These are phyloP conservation scores for Alternaria metachromatica DNA, from an alignment of 2,329 filamentous ascomycete species.

Conservation along the genomic window DNA sequence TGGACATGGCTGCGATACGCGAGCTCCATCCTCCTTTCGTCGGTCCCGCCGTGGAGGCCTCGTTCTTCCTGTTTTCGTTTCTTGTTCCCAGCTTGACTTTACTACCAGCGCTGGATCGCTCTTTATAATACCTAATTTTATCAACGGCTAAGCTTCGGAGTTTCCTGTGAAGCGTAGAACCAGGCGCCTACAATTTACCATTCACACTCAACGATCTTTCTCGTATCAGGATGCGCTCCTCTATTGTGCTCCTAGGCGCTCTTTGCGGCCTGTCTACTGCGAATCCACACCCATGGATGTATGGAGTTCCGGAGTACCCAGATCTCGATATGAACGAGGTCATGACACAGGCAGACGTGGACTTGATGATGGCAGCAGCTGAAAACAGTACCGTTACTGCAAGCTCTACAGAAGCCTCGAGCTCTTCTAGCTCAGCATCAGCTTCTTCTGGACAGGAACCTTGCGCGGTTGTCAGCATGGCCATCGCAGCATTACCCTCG, in stretches of 20 bases:
- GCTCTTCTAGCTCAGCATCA: slow-evolving; percentile 21
- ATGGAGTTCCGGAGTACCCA: slow-evolving; percentile 39
- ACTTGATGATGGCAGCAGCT: slow-evolving; percentile 20
- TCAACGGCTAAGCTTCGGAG: background rate
- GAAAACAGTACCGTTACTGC: slow-evolving; percentile 19
- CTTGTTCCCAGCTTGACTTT: background rate
- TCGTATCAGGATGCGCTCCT: slow-evolving; percentile 27
- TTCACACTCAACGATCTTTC: background rate
- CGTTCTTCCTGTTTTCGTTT: background rate
- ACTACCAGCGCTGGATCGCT: slow-evolving; percentile 29
- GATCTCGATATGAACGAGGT: slow-evolving; percentile 37
- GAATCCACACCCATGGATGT: slow-evolving; percentile 41
- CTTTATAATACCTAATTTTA: slow-evolving; percentile 18
- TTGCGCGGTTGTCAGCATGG: slow-evolving; percentile 40
- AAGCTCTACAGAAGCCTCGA: slow-evolving; percentile 20
- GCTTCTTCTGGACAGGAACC: slow-evolving; percentile 35
- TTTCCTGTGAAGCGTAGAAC: background rate
- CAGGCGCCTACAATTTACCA: background rate
- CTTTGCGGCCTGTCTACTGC: slow-evolving; percentile 29
- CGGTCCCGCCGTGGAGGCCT: background rate
- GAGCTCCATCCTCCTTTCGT: slow-evolving; percentile 2
- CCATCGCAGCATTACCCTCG: slow-evolving; percentile 32
- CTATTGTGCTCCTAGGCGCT: slow-evolving; percentile 26
- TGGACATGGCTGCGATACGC: slow-evolving; percentile 4
- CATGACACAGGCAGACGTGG: slow-evolving; percentile 32